Evolutionary conservation across 306 rosid genomes (phyloP).

Genomic region (Cicer judaicum): DNA sequence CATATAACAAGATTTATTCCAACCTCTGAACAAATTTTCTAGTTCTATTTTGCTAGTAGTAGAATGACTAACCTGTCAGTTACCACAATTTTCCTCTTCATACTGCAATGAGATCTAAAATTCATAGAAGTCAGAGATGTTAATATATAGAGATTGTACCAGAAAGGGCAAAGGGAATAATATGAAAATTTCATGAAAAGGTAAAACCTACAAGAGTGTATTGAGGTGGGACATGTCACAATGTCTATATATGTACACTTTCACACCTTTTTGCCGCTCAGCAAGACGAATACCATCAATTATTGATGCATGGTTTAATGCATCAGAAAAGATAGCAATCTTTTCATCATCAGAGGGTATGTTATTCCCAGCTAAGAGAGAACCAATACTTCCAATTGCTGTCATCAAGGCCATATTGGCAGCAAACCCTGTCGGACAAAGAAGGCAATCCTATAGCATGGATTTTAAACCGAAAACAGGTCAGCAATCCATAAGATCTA

Average conservation of each 20-base stretch:
- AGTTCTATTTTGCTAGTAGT: constrained; percentile 31
- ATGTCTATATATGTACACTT: constrained; percentile 80
- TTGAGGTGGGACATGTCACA: constrained; percentile 93
- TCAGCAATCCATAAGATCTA: constrained; percentile 53
- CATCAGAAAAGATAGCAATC: constrained; percentile 89
- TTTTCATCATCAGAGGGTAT: constrained; percentile 64
- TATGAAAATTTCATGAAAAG: constrained; percentile 41
- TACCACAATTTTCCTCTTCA: constrained; percentile 82
- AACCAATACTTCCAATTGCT: constrained; percentile 76
- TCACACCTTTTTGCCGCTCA: constrained; percentile 69
- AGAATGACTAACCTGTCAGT: constrained; percentile 76
- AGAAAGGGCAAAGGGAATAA: constrained; percentile 38
- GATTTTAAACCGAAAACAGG: constrained; percentile 53
- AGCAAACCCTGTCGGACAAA: constrained; percentile 98
- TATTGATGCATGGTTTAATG: constrained; percentile 87
- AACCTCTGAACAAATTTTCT: constrained; percentile 27
- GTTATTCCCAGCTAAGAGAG: constrained; percentile 67
- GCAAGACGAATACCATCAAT: constrained; percentile 95
- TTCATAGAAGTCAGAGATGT: constrained; percentile 37
- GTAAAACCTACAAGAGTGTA: constrained; percentile 71
- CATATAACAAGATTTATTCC: constrained; percentile 9
- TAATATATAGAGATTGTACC: constrained; percentile 20
- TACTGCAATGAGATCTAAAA: constrained; percentile 74
- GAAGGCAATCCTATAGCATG: constrained; percentile 95
- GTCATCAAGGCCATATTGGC: constrained; percentile 98